Base-by-base conservation (phyloP, 495 filamentous ascomycete genomes). In the Pyronema domesticum region DNA sequence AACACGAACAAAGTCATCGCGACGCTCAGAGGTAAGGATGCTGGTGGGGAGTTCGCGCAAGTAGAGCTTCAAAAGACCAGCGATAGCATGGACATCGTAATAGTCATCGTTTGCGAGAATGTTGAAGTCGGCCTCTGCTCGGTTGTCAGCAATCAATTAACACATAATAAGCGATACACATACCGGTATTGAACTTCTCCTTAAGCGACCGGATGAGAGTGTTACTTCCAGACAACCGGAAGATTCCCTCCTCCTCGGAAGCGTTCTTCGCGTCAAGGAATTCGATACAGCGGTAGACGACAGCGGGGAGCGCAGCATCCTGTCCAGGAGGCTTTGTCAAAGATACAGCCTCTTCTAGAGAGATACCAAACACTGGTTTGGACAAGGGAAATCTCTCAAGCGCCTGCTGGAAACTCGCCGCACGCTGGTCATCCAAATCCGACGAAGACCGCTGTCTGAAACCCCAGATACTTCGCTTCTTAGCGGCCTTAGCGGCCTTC, bases 11-110 rank as follows among this genome's bases (percentile, higher is more conserved):
- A 98, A 98, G 55, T 95, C 84, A 53, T 89, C 70, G 64, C 94
- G 87, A 14, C 95, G 73, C 53, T 95, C 88, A 51, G 85, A 77
- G 3, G 93, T 96, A 56, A 98, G 73, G 48, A 96, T 87, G 10
- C 85, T 89, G 0, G 79, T 81, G 7, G 91, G 91, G 43, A 98
- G 75, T 67, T 98, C 91, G 35, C 91, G 80, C 10, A 98, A 75
- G 65, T 96, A 98, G 40, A 89, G 74, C 68, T 98, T 98, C 68
- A 98, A 77, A 42, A 98, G 72, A 35, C 87, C 93, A 10, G 93
- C 93, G 7, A 98, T 83, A 9, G 91, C 91, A 68, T 98, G 91
- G 17, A 98, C 85, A 70, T 98, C 91, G 65, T 94, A 86, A 62
- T 89, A 89, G 58, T 84, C 80, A 37, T 83, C 85, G 52, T 86